These are phyloP conservation scores for Dioszegia hungarica DNA, from an alignment of 768 basidiomycete species.

Conservation along the genomic window DNA sequence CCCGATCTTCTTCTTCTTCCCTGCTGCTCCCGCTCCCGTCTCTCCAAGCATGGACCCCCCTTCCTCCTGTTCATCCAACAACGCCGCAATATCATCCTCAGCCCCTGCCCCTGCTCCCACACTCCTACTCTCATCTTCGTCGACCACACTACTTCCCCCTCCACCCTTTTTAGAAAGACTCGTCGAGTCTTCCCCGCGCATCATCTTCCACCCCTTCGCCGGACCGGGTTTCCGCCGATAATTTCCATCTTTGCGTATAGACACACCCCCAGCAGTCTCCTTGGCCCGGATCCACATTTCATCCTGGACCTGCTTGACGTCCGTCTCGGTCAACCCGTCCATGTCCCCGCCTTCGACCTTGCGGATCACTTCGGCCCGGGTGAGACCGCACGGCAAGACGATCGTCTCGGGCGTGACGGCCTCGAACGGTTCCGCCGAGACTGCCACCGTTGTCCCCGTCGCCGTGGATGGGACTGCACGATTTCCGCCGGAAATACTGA, in stretches of 20 bases:
- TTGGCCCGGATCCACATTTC: slow-evolving; percentile 34
- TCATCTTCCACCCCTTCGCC: slow-evolving; percentile 40
- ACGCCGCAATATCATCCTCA: slow-evolving; percentile 37
- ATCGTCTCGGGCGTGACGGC: slow-evolving; percentile 16
- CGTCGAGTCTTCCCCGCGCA: slow-evolving; percentile 12
- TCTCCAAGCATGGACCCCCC: neutral
- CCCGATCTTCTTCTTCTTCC: slow-evolving; percentile 13
- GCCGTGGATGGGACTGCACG: no score
- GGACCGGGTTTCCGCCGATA: slow-evolving; percentile 46
- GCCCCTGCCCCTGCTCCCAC: slow-evolving; percentile 14
- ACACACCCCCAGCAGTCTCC: slow-evolving; percentile 16
- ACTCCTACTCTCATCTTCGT: slow-evolving; percentile 13
- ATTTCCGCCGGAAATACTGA: no score
- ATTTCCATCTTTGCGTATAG: slow-evolving; percentile 43
- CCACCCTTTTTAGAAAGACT: slow-evolving; percentile 7
- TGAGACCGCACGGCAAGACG: slow-evolving; percentile 35
- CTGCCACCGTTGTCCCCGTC: no score
- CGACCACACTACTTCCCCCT: slow-evolving; percentile 6
- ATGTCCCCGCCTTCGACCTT: slow-evolving; percentile 27
- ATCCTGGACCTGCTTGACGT: slow-evolving; percentile 42
- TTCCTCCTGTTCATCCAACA: slow-evolving; percentile 18
- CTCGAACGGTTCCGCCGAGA: neutral
- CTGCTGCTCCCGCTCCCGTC: slow-evolving; percentile 14
- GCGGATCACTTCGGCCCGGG: slow-evolving; percentile 31
- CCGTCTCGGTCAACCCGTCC: slow-evolving; percentile 28